These are phyloP conservation scores for Phytophthora parvispora DNA, from an alignment of 352 stramenopile species.

Conservation along the genomic window DNA sequence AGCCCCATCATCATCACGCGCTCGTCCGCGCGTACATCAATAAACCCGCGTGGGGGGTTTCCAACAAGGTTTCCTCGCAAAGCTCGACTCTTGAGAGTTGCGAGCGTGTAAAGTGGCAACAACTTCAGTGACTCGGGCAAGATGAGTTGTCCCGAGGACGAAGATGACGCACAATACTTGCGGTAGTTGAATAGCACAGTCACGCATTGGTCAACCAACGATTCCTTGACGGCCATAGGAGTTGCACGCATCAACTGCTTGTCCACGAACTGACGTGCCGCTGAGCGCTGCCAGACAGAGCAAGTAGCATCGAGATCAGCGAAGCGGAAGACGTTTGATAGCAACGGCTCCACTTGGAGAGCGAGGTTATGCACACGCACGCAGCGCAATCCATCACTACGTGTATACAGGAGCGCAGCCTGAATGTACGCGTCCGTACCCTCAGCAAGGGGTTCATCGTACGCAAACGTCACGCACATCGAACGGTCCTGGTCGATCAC, in stretches of 20 bases:
- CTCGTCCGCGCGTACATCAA: constrained; percentile 89
- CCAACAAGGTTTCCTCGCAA: constrained; percentile 86
- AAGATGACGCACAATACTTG: constrained; percentile 92
- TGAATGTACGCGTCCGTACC: constrained; percentile 88
- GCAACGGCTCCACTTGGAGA: constrained; percentile 74
- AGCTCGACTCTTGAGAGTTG: constrained; percentile 89
- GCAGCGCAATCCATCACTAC: constrained; percentile 84
- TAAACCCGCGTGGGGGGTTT: constrained; percentile 83
- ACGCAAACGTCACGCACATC: constrained; percentile 89
- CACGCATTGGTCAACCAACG: constrained; percentile 88
- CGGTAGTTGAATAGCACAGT: constrained; percentile 93
- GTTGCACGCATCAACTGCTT: constrained; percentile 86
- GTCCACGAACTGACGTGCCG: constrained; percentile 84
- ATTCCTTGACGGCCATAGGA: constrained; percentile 78
- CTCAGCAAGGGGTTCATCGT: constrained; percentile 87
- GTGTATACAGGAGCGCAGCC: constrained; percentile 91
- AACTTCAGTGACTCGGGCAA: constrained; percentile 93
- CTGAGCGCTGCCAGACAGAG: constrained; percentile 85
- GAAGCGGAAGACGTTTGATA: constrained; percentile 92
- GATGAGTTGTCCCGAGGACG: constrained; percentile 92
- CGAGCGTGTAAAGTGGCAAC: constrained; percentile 91
- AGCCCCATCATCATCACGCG: constrained; percentile 90
- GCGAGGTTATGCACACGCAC: constrained; percentile 94
- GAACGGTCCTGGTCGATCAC: constrained; percentile 90
- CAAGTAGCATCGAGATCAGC: constrained; percentile 91